These are phyloP conservation scores for Termitomyces sp. DNA, from an alignment of 768 basidiomycete genomes.

Conservation along the genomic window DNA sequence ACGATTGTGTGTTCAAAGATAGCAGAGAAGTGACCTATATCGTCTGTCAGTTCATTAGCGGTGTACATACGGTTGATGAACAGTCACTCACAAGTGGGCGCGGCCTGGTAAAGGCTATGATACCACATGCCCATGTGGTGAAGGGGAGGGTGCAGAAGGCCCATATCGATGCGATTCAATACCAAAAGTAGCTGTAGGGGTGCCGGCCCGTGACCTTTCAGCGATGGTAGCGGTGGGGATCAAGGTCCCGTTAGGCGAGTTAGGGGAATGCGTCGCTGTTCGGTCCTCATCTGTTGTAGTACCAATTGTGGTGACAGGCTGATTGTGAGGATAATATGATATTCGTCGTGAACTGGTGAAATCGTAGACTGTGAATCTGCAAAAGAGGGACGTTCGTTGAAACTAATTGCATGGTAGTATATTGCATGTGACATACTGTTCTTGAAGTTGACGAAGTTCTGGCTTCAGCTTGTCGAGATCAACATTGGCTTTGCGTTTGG, in stretches of 20 bases:
- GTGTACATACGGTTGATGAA: neutral
- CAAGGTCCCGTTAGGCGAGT: constrained; percentile 36
- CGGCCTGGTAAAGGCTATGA: neutral
- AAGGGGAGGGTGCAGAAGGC: constrained; percentile 16
- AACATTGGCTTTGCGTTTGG: constrained; percentile 83
- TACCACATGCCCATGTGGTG: constrained; percentile 10
- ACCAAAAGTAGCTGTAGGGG: constrained; percentile 37
- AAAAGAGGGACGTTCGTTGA: neutral
- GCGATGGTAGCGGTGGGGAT: constrained; percentile 41
- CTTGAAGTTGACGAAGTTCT: constrained; percentile 88
- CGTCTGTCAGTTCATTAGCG: neutral
- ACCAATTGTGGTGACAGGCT: constrained; percentile 43
- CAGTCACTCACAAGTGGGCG: constrained; percentile 2
- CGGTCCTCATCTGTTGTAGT: constrained; percentile 36
- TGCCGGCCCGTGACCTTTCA: constrained; percentile 42
- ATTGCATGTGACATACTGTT: constrained; percentile 55
- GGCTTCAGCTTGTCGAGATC: constrained; percentile 87
- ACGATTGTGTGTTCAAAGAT: constrained; percentile 1
- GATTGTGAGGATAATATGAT: constrained; percentile 87
- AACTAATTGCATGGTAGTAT: constrained; percentile 1
- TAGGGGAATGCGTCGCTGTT: constrained; percentile 35
- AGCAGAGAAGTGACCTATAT: neutral
- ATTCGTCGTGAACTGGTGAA: constrained; percentile 64
- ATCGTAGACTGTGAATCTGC: constrained; percentile 87
- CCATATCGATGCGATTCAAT: constrained; percentile 23